Conservation (phyloP, 2,329 filamentous ascomycete genomes). For the Graphilbum sp. region DNA sequence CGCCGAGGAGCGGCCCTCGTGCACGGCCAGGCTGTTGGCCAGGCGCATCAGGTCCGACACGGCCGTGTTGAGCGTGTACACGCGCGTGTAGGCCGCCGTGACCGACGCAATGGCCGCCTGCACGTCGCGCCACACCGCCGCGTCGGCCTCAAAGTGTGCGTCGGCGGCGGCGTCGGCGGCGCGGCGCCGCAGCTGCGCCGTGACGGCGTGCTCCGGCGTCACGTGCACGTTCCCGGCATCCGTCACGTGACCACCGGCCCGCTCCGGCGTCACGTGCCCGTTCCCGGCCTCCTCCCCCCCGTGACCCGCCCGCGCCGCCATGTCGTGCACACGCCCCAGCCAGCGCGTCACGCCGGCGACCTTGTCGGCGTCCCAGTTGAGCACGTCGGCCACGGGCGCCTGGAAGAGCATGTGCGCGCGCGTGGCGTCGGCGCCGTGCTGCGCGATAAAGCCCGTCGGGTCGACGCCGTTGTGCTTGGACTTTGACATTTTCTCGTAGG, state of each 20-base stretch:
- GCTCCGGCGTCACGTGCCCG: neutral
- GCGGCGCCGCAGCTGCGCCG: slow-evolving; percentile 3
- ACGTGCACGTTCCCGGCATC: neutral
- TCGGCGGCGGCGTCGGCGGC: slow-evolving; percentile 15
- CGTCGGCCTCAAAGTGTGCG: slow-evolving; percentile 26
- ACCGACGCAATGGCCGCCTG: slow-evolving; percentile 53
- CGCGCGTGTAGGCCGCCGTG: slow-evolving; percentile 49
- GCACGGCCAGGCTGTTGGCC: slow-evolving; percentile 48
- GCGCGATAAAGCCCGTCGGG: slow-evolving; percentile 52
- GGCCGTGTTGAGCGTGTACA: slow-evolving; percentile 67
- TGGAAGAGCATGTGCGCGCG: slow-evolving; percentile 81
- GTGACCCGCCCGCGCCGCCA: slow-evolving; percentile 25
- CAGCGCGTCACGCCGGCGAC: slow-evolving; percentile 71
- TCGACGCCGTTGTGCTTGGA: slow-evolving; percentile 88
- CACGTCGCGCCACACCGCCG: slow-evolving; percentile 43
- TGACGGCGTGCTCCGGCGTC: neutral
- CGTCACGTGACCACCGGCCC: neutral
- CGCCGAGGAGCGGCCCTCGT: slow-evolving; percentile 18
- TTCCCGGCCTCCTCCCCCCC: neutral
- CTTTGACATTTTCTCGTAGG: slow-evolving; percentile 89
- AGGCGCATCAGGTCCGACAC: slow-evolving; percentile 71
- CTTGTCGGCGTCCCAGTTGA: slow-evolving; percentile 77
- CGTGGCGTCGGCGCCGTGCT: slow-evolving; percentile 69
- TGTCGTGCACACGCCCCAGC: slow-evolving; percentile 51
- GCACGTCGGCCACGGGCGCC: slow-evolving; percentile 64